These are phyloP conservation scores for Echites panduratus DNA, from an alignment of 257 asterid genomes.

Conservation along the genomic window DNA sequence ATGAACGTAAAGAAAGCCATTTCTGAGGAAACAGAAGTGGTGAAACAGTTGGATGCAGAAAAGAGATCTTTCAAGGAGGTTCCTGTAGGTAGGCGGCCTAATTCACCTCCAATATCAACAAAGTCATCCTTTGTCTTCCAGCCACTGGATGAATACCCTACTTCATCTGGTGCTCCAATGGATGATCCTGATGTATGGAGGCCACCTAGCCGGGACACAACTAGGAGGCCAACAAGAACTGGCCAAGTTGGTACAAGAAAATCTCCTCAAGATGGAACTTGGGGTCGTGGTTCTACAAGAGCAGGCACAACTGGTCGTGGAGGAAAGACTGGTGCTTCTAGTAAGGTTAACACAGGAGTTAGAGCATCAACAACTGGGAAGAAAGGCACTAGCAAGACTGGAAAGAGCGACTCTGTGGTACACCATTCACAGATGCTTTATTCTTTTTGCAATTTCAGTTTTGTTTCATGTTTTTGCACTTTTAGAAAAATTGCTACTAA, in stretches of 20 bases:
- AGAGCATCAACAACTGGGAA: slow-evolving; percentile 69
- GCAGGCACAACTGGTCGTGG: slow-evolving; percentile 67
- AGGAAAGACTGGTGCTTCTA: slow-evolving; percentile 63
- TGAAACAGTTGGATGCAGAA: slow-evolving; percentile 90
- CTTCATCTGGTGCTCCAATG: slow-evolving; percentile 78
- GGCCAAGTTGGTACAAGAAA: slow-evolving; percentile 72
- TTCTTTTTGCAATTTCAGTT: neutral
- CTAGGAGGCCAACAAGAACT: slow-evolving; percentile 63
- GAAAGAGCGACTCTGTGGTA: slow-evolving; percentile 68
- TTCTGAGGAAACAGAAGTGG: slow-evolving; percentile 91
- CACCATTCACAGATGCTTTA: slow-evolving; percentile 19
- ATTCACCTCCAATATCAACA: slow-evolving; percentile 88
- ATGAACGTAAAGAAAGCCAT: slow-evolving; percentile 88
- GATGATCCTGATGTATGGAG: slow-evolving; percentile 99
- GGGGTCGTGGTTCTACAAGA: slow-evolving; percentile 81
- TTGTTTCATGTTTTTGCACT: neutral
- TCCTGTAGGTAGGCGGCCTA: slow-evolving; percentile 61
- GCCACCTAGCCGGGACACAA: slow-evolving; percentile 86
- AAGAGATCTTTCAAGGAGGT: slow-evolving; percentile 83
- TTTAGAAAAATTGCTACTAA: neutral
- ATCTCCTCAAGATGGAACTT: slow-evolving; percentile 81
- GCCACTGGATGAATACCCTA: slow-evolving; percentile 89
- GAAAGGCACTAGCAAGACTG: slow-evolving; percentile 65
- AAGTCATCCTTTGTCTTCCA: slow-evolving; percentile 85
- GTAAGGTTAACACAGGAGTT: slow-evolving; percentile 58